Base-by-base conservation (phyloP, 2,329 filamentous ascomycete genomes). In the Lasiodiplodia sp. region DNA sequence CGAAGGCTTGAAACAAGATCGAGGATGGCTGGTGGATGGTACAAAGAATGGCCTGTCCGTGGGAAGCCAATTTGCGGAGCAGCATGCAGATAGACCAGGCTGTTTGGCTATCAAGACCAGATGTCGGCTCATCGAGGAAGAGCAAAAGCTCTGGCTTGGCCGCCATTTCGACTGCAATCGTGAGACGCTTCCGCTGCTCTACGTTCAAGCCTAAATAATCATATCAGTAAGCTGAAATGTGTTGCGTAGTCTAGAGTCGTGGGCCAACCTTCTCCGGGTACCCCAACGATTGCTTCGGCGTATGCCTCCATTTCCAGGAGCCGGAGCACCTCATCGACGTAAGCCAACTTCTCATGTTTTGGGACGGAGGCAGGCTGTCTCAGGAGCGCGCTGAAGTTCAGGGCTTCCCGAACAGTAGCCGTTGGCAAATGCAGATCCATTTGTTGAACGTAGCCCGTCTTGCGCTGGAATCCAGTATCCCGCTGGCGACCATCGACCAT, bases 101-200 rank as follows among this genome's bases (percentile, higher is more conserved):
- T 60, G 84, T 87, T 75, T 78, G 66, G 12, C 47, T 53, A 16
- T 68, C 56, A 25, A 68, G 66, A 6, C 66, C 66, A 21, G 49
- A 56, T 77, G 83, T 85, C 2, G 65, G 88, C 72, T 90, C 87
- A 63, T 90, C 88, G 10, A 90, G 81, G 79, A 90, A 90, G 1
- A 90, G 83, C 0, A 90, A 78, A 0, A 90, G 82, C 70, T 85
- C 85, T 0, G 91, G 91, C 75, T 91, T 88, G 2, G 91, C 90
- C 7, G 90, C 90, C 16, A 92, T 81, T 75, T 93, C 91, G 11
- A 92, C 90, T 70, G 89, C 91, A 69, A 92, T 92, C 0, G 90
- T 92, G 10, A 92, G 81, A 60, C 90, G 83, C 79, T 92, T 92
- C 69, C 88, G 84, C 76, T 92, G 88, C 76, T 92, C 90, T 5